Evolutionary conservation across 768 basidiomycete genomes (phyloP).

Genomic region (Coprinopsis marcescibilis): DNA sequence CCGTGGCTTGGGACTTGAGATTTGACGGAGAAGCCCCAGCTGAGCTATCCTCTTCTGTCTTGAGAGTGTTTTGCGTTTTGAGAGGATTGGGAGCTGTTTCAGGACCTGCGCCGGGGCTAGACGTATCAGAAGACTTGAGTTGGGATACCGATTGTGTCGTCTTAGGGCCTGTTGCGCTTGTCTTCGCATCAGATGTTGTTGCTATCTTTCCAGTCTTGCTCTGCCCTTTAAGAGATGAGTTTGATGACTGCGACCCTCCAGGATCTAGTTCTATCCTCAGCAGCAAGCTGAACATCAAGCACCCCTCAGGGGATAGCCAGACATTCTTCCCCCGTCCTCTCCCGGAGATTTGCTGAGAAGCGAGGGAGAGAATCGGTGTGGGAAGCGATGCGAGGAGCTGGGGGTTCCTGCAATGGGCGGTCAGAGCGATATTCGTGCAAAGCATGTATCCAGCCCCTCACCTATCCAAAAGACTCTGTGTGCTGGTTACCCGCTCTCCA

Average conservation of each 20-base stretch:
- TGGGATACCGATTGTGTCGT: not conserved
- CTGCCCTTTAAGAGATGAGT: slow-evolving; percentile 19
- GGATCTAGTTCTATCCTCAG: slow-evolving; percentile 47
- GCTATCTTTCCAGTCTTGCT: slow-evolving; percentile 1
- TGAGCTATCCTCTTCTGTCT: no score
- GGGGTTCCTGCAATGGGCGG: slow-evolving; percentile 55
- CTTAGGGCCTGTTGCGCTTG: not conserved
- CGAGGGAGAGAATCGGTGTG: slow-evolving; percentile 74
- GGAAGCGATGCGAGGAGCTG: slow-evolving; percentile 63
- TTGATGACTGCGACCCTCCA: slow-evolving; percentile 15
- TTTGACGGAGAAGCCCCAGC: no score
- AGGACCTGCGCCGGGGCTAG: not conserved
- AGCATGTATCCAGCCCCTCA: slow-evolving; percentile 31
- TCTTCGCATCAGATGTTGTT: not conserved
- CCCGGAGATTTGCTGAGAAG: slow-evolving; percentile 82
- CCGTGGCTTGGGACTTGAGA: no score
- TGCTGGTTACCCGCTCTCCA: slow-evolving; percentile 86
- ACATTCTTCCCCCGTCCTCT: slow-evolving; percentile 84
- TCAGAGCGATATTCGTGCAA: slow-evolving; percentile 2
- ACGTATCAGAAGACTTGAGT: not conserved
- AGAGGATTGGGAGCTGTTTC: not conserved
- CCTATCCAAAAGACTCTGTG: slow-evolving; percentile 94
- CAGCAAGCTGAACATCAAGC: slow-evolving; percentile 78
- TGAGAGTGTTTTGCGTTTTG: no score
- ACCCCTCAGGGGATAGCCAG: slow-evolving; percentile 91